Conservation (phyloP, 2,329 filamentous ascomycete genomes). For the Cladosporium sp. region DNA sequence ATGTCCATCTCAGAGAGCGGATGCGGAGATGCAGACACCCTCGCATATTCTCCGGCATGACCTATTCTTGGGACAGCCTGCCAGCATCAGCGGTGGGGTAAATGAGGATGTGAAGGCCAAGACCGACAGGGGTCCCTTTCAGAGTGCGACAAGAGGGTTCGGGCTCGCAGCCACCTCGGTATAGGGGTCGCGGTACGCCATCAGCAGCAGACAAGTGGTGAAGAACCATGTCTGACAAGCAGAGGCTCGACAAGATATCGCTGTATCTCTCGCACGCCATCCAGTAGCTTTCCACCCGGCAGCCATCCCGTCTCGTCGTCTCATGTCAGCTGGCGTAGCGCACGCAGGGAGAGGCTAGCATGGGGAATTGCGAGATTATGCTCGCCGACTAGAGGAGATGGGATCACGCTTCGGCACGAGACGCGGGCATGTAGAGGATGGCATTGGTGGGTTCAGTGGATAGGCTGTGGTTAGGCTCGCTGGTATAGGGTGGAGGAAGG, state of each 20-base stretch:
- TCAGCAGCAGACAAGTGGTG: not conserved
- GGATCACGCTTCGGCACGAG: conserved; percentile 12
- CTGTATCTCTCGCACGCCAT: too few species aligned
- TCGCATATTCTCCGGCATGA: conserved; percentile 4
- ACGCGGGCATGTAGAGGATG: not conserved
- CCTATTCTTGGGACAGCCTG: conserved; percentile 5
- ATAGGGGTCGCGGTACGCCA: not conserved
- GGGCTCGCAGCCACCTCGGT: too few species aligned
- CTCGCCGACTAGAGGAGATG: conserved; percentile 7
- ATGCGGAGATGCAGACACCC: conserved; percentile 1
- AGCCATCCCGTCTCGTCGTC: conserved; percentile 3
- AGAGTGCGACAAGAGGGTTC: not conserved
- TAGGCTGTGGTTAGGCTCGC: too few species aligned
- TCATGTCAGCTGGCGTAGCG: conserved; percentile 1
- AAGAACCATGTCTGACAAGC: conserved; percentile 3
- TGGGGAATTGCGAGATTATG: conserved; percentile 4
- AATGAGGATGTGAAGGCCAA: conserved; percentile 11
- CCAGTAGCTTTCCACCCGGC: not conserved
- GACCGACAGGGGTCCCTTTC: conserved; percentile 4
- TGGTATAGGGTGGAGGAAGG: conserved; percentile 8
- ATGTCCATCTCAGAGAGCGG: conserved; percentile 3
- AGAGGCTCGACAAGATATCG: not conserved
- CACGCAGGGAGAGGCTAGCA: not conserved
- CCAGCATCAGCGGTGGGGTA: not conserved
- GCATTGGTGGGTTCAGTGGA: conserved; percentile 11